These are phyloP conservation scores for Ascochyta koolunga DNA, from an alignment of 2,329 filamentous ascomycete species.

Conservation along the genomic window DNA sequence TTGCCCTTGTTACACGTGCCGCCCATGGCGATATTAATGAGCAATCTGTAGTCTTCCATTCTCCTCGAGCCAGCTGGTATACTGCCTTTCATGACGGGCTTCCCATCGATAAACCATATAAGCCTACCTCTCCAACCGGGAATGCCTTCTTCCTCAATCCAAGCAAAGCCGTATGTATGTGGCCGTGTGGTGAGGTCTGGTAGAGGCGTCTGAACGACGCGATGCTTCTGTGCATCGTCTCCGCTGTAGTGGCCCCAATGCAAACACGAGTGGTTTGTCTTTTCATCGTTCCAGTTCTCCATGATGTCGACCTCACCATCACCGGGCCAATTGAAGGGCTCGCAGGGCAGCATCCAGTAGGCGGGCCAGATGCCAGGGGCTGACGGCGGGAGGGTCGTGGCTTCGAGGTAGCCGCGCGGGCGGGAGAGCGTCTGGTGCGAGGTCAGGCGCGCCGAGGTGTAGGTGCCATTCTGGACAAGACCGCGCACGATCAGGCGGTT, in stretches of 20 bases:
- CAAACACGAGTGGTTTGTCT: constrained; percentile 62
- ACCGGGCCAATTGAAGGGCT: constrained; percentile 64
- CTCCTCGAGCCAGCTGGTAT: constrained; percentile 61
- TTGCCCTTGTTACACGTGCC: constrained; percentile 63
- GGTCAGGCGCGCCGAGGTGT: constrained; percentile 63
- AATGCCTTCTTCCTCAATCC: constrained; percentile 56
- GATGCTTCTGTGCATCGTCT: constrained; percentile 63
- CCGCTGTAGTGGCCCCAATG: constrained; percentile 65
- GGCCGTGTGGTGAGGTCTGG: constrained; percentile 55
- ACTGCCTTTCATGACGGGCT: constrained; percentile 62
- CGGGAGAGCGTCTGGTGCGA: constrained; percentile 59
- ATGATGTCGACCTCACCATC: constrained; percentile 68
- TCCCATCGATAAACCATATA: constrained; percentile 66
- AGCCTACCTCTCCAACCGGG: constrained; percentile 54
- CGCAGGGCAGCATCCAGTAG: constrained; percentile 65
- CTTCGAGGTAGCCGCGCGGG: constrained; percentile 60
- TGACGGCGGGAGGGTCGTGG: constrained; percentile 59
- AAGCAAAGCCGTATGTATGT: constrained; percentile 63
- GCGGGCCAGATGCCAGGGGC: constrained; percentile 66
- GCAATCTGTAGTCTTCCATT: constrained; percentile 62
- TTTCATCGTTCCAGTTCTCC: constrained; percentile 66
- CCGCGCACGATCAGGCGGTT: constrained; percentile 61
- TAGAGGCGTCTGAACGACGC: constrained; percentile 60
- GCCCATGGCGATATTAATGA: constrained; percentile 68
- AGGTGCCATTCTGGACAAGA: constrained; percentile 52